A percentile compares a stretch with the other conserved stretches of the same genome.
Conservation (phyloP, 2,329 filamentous ascomycete genomes). For the Stachybotrys elegans region DNA sequence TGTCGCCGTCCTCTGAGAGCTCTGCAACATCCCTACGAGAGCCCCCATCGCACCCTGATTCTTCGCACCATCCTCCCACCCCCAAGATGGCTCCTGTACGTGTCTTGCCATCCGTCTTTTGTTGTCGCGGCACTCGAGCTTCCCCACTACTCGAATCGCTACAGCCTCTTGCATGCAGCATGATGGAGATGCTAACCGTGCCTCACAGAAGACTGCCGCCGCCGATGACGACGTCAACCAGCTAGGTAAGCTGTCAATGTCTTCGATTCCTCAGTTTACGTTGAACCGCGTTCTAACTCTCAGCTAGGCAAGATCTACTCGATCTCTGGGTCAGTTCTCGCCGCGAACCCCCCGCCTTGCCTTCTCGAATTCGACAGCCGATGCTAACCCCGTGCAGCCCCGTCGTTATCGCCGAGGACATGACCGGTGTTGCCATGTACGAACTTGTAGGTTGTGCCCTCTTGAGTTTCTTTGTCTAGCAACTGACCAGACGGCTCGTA, state of each 20-base stretch:
- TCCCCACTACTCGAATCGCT: conserved; percentile 4
- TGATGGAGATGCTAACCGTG: conserved; percentile 11
- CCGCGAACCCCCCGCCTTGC: conserved; percentile 4
- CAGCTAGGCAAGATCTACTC: conserved; percentile 55
- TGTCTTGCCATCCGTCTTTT: conserved; percentile 22
- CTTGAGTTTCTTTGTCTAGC: not conserved
- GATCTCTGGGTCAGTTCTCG: conserved; percentile 51
- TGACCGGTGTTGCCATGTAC: conserved; percentile 99
- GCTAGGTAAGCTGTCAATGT: conserved; percentile 29
- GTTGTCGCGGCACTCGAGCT: conserved; percentile 11
- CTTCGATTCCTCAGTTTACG: conserved; percentile 3
- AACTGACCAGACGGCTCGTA: conserved; percentile 25
- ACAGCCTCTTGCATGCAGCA: conserved; percentile 6
- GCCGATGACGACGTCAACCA: conserved; percentile 31
- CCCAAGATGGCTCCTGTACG: conserved; percentile 54
- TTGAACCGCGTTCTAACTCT: conserved; percentile 15
- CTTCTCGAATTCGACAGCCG: not conserved
- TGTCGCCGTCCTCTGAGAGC: conserved; percentile 22
- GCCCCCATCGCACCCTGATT: conserved; percentile 16
- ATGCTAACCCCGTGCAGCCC: conserved; percentile 48
- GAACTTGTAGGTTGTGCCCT: conserved; percentile 67
- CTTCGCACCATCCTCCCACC: conserved; percentile 19
- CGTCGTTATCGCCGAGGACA: conserved; percentile 94
- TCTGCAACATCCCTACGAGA: conserved; percentile 19
- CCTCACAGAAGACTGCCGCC: conserved; percentile 26